phyloP scores from a whole-genome alignment of 108 stramenopile genomes.

The Nitzschia sp. region DNA sequence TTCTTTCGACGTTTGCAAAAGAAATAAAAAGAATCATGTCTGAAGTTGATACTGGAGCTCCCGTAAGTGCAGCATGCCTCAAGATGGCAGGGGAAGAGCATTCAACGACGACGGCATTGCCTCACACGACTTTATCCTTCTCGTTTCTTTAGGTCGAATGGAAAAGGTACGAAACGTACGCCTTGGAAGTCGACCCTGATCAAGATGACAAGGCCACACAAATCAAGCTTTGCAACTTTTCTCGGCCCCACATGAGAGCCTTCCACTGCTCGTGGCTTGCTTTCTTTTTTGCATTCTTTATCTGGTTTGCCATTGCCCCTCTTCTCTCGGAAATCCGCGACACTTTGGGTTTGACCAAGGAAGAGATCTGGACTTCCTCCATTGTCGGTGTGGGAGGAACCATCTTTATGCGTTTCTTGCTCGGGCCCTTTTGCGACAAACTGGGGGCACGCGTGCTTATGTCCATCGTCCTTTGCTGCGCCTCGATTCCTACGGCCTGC shows the following conservation, averaged over 20 bases:
- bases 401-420: constrained; percentile 71
- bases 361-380: constrained; percentile 85
- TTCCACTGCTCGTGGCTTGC: constrained; percentile 75
- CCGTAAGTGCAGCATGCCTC: no score
- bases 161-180: constrained; percentile 65
- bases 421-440: constrained; percentile 78
- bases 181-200: constrained; percentile 67
- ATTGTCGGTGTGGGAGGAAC: constrained; percentile 72
- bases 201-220: constrained; percentile 76
- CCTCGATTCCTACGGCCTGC: constrained; percentile 73
- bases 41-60: no score
- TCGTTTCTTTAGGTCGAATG: constrained; percentile 49
- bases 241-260: constrained; percentile 79
- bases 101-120: no score
- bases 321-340: constrained; percentile 74
- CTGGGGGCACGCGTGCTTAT: constrained; percentile 77
- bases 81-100: no score
- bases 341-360: constrained; percentile 60
- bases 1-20: no score
- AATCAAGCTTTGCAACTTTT: constrained; percentile 63
- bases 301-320: constrained; percentile 92
- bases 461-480: constrained; percentile 50
- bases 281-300: constrained; percentile 90
- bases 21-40: no score
- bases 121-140: constrained; percentile 53